Evolutionary conservation across 345 rosid species (phyloP).

Genomic region (Linum tenue): DNA sequence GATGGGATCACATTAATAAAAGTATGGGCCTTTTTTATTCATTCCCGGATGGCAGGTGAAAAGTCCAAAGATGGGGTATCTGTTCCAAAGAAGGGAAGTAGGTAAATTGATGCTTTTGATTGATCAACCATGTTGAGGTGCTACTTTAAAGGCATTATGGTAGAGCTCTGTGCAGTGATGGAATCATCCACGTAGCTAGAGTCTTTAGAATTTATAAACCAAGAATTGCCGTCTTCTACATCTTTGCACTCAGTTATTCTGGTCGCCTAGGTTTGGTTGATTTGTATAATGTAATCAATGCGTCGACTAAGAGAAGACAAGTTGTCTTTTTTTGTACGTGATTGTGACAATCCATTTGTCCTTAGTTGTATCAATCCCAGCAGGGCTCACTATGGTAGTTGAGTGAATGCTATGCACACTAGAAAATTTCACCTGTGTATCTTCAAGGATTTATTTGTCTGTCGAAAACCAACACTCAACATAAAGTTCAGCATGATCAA

Average conservation of each 20-base stretch:
- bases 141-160: constrained; percentile 33
- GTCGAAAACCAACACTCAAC: neutral
- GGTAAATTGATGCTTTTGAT: constrained; percentile 86
- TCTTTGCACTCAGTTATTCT: neutral
- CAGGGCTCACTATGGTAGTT: neutral
- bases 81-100: constrained; percentile 99
- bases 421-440: neutral
- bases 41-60: constrained; percentile 99
- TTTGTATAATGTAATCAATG: too few relatives aligned
- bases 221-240: neutral
- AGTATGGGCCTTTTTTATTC: constrained; percentile 90
- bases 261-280: neutral
- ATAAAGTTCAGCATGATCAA: too few relatives aligned
- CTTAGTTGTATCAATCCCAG: neutral
- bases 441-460: neutral
- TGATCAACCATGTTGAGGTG: constrained; percentile 36
- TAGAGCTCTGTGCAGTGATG: neutral
- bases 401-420: neutral
- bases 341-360: neutral
- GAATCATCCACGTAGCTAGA: neutral
- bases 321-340: neutral
- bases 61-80: constrained; percentile 99
- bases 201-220: neutral
- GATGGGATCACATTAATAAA: constrained; percentile 65
- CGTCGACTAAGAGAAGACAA: neutral